Evolutionary conservation across 192 early-diverging fungal species (phyloP).

Genomic region (Dissophora ornata): DNA sequence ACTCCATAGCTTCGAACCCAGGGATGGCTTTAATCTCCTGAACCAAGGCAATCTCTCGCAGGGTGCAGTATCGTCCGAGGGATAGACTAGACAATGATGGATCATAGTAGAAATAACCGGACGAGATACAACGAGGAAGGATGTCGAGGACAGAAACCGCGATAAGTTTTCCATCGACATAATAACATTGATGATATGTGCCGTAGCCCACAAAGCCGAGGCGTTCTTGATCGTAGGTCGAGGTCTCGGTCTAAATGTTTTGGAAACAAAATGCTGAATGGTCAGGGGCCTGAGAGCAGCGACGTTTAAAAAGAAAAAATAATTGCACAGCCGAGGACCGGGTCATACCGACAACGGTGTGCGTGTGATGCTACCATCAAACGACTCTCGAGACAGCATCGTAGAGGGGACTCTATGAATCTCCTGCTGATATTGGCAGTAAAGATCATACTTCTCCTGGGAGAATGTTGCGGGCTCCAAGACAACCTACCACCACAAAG

Average conservation of each 20-base stretch:
- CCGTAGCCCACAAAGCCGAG: conserved; percentile 65
- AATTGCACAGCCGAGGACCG: background rate
- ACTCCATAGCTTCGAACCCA: conserved; percentile 72
- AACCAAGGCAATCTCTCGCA: conserved; percentile 84
- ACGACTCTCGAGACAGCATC: conserved; percentile 66
- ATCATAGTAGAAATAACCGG: conserved; percentile 96
- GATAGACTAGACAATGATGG: conserved; percentile 77
- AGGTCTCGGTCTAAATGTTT: conserved; percentile 20
- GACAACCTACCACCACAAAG: conserved; percentile 54
- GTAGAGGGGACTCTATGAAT: conserved; percentile 79
- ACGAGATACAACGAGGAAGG: conserved; percentile 85
- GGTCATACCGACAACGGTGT: conserved; percentile 70
- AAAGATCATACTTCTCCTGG: conserved; percentile 82
- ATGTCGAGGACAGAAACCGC: conserved; percentile 94
- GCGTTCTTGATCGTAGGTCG: background rate
- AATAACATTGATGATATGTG: conserved; percentile 93
- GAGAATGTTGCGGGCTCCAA: conserved; percentile 75
- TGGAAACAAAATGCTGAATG: conserved; percentile 1
- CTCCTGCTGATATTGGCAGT: conserved; percentile 80
- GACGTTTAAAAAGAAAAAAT: background rate
- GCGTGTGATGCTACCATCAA: conserved; percentile 76
- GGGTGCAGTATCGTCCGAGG: conserved; percentile 86
- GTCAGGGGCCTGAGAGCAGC: no score
- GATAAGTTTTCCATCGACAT: conserved; percentile 79
- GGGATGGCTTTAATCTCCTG: conserved; percentile 59